These are phyloP conservation scores for Carex parvula DNA, from an alignment of 176 grass and related monocot species.

Conservation along the genomic window DNA sequence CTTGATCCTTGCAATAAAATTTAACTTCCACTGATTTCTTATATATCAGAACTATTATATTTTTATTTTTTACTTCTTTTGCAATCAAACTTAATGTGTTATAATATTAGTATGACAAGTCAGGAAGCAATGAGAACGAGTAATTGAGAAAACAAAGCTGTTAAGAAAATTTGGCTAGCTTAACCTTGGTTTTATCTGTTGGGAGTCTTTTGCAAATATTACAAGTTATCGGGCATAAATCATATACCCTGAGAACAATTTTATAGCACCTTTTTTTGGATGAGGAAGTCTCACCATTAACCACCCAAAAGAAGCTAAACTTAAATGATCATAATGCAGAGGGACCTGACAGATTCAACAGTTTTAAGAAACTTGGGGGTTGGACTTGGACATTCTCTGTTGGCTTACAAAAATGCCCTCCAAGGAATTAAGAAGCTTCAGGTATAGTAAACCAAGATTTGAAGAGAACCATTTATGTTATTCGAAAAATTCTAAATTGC, in stretches of 20 bases:
- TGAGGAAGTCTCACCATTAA: background rate
- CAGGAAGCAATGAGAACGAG: background rate
- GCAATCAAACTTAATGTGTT: slow-evolving; percentile 21
- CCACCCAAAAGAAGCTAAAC: background rate
- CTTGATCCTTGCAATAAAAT: background rate
- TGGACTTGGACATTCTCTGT: slow-evolving; percentile 82
- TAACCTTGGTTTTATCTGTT: background rate
- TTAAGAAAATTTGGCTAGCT: background rate
- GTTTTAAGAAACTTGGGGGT: slow-evolving; percentile 90
- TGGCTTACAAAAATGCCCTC: slow-evolving; percentile 84
- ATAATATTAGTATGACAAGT: background rate
- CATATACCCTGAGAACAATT: background rate
- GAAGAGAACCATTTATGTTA: background rate
- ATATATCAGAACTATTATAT: background rate
- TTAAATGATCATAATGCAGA: slow-evolving; percentile 33
- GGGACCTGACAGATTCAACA: slow-evolving; percentile 95
- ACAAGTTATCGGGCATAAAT: background rate
- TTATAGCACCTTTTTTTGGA: background rate
- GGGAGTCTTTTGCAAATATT: background rate
- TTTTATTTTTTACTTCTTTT: background rate
- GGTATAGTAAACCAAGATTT: slow-evolving; percentile 42
- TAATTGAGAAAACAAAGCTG: background rate
- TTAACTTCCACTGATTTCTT: background rate
- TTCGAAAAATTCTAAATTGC: background rate
- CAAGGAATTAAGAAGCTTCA: slow-evolving; percentile 87